These are phyloP conservation scores for Cyanidiococcus yangmingshanensis DNA, from an alignment of 23 red algal genomes.

Conservation along the genomic window DNA sequence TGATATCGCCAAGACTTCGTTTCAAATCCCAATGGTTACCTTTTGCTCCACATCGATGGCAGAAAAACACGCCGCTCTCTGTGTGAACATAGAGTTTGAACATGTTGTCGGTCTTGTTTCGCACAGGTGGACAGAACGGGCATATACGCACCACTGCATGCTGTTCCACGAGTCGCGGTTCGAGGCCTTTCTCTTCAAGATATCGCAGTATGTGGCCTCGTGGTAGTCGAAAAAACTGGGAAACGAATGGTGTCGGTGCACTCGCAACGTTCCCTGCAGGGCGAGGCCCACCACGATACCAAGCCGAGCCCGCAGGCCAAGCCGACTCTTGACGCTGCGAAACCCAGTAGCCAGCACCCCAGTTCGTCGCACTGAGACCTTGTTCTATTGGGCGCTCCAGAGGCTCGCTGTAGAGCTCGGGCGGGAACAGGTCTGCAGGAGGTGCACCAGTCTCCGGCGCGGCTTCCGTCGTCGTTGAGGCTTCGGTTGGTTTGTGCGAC, in stretches of 20 bases:
- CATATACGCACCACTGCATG: constrained; percentile 52
- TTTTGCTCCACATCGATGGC: constrained; percentile 52
- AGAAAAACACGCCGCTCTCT: constrained; percentile 50
- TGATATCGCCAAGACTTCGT: constrained; percentile 13
- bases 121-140: constrained; percentile 52
- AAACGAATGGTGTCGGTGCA: not conserved
- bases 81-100: constrained; percentile 60
- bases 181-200: constrained; percentile 20
- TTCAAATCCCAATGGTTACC: constrained; percentile 50
- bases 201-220: not conserved
- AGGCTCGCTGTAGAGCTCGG: not conserved
- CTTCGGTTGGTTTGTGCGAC: too few species aligned
- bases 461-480: too few species aligned
- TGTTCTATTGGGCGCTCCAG: too few species aligned
- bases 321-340: not conserved
- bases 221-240: not conserved
- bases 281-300: not conserved
- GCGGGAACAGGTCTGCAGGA: not conserved
- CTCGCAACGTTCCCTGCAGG: not conserved
- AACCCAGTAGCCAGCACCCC: not conserved
- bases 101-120: constrained; percentile 48
- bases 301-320: not conserved
- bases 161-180: not conserved
- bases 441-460: not conserved
- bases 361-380: not conserved